A percentile compares a stretch with the other conserved stretches of the same genome.
These are phyloP conservation scores for Groenewaldozyma tartarivorans DNA, from an alignment of 805 yeast genomes.

Conservation along the genomic window DNA sequence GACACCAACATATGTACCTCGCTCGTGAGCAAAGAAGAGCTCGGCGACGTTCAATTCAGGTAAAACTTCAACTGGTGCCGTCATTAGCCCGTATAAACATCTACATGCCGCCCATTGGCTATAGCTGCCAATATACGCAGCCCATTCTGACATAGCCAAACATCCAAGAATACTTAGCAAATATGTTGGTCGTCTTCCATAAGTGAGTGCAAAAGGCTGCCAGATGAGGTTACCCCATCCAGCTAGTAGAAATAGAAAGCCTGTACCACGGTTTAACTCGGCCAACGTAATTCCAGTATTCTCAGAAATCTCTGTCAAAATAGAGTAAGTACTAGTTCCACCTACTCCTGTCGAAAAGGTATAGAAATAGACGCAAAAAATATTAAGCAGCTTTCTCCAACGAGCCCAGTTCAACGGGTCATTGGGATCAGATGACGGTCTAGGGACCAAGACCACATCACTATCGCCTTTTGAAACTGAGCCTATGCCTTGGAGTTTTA, in stretches of 20 bases:
- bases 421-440: constrained; percentile 58
- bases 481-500: too few species aligned
- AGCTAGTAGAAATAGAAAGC: constrained; percentile 41
- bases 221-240: constrained; percentile 43
- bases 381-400: constrained; percentile 37
- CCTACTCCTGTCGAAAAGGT: constrained; percentile 39
- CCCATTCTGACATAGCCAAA: constrained; percentile 23
- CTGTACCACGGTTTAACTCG: constrained; percentile 34
- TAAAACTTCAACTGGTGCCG: constrained; percentile 75
- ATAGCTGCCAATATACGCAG: constrained; percentile 30
- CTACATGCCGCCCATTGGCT: constrained; percentile 34
- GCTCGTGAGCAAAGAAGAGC: constrained; percentile 67
- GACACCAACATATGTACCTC: constrained; percentile 61
- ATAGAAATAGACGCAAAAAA: constrained; percentile 31
- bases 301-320: constrained; percentile 32
- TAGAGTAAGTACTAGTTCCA: constrained; percentile 37
- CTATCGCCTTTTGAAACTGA: constrained; percentile 16
- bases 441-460: constrained; percentile 48
- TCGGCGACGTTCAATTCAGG: constrained; percentile 57
- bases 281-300: constrained; percentile 29
- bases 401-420: constrained; percentile 61
- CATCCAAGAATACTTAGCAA: constrained; percentile 16
- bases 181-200: constrained; percentile 35
- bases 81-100: constrained; percentile 42
- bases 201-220: constrained; percentile 43